Conservation (phyloP, 805 yeast genomes). For the Priceomyces medius region DNA sequence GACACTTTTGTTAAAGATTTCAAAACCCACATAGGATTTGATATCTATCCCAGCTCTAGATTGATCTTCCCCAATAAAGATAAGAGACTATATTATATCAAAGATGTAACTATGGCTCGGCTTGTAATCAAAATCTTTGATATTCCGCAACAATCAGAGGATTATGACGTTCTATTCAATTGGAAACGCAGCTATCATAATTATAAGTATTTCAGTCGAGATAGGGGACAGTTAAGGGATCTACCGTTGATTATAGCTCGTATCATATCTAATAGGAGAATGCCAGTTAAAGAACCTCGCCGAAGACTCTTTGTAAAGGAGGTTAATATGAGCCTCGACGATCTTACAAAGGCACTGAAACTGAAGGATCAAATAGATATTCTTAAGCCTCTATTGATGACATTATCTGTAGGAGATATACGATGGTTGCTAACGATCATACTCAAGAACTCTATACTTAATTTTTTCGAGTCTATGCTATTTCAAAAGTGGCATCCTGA, state of each 20-base stretch:
- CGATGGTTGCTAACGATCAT: constrained; percentile 68
- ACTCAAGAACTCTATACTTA: constrained; percentile 58
- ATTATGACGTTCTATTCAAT: constrained; percentile 43
- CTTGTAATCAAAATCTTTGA: constrained; percentile 48
- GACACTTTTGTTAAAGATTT: constrained; percentile 29
- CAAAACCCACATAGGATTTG: constrained; percentile 36
- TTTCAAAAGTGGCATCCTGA: constrained; percentile 75
- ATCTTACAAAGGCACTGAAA: constrained; percentile 21
- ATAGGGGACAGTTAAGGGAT: constrained; percentile 41
- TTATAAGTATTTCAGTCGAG: constrained; percentile 48
- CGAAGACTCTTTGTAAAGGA: constrained; percentile 24
- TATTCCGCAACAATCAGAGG: constrained; percentile 60
- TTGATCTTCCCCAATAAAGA: constrained; percentile 66
- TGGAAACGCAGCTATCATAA: constrained; percentile 38
- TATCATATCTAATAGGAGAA: constrained; percentile 54
- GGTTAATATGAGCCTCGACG: constrained; percentile 30
- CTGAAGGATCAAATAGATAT: constrained; percentile 41
- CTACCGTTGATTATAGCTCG: constrained; percentile 49
- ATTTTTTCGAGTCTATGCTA: constrained; percentile 58
- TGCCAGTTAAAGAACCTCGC: constrained; percentile 32
- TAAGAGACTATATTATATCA: constrained; percentile 57
- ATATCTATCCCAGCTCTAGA: constrained; percentile 66
- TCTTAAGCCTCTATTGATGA: constrained; percentile 49
- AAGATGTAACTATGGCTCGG: constrained; percentile 60
- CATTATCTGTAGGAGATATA: constrained; percentile 60